Evolutionary conservation across 2,329 filamentous ascomycete genomes (phyloP), one percentile per base, ranked within the genome.

Genomic region (Alternaria angustiovoidea): DNA sequence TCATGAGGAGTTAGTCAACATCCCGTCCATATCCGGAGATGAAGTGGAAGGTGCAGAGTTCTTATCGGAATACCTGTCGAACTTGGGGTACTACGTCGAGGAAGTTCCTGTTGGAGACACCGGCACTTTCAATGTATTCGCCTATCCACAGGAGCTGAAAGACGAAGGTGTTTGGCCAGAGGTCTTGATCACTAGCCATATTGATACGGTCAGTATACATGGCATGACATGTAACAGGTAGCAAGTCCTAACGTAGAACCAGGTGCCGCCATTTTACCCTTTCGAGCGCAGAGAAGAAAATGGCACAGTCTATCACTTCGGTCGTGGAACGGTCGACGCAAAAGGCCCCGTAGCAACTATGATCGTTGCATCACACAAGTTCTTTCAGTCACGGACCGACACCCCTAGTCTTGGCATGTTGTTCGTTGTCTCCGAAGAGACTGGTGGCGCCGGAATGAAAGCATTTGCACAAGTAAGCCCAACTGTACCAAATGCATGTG

Each of bases 401-500:
- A 69, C 80, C 5, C 75, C 81, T 1, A 76, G 60, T 9, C 54
- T 71, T 5, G 70, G 66, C 2, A 62, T 88, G 9, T 81, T 89
- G 32, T 88, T 86, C 71, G 87, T 88, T 7, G 91, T 96, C 0
- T 92, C 91, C 63, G 94, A 98, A 78, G 94, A 97, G 78, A 85
- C 83, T 4, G 82, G 82, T 6, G 94, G 94, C 14, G 88, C 90
- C 61, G 94, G 94, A 12, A 97, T 97, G 94, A 81, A 59, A 26
- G 67, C 69, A 9, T 74, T 43, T 66, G 84, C 77, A 12, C 66
- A 42, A 20, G 39, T 42, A 42, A 42, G 39, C 20, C 11, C 14
- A 16, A 16, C 12, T 7, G 11, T 14, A 42, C 39, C 18, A 18
- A 39, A 41, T 41, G 9, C 11, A 24, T 42, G 1, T 16, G 12